Percentiles rank a stretch among this genome's conserved stretches.
phyloP scores from a whole-genome alignment of 257 asterid genomes.

The Solanum chmielewskii region DNA sequence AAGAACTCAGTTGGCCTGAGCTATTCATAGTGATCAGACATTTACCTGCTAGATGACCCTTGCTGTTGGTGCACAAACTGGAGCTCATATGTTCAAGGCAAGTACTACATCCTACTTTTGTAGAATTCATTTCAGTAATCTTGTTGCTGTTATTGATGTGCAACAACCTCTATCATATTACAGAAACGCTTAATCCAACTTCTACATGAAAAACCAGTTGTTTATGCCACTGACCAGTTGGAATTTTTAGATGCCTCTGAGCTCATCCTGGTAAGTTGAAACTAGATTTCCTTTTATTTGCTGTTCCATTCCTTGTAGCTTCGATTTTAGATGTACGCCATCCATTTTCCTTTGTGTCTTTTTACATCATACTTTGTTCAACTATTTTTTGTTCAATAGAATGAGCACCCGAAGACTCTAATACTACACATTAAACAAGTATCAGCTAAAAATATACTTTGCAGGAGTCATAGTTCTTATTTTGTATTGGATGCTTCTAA shows the following conservation, averaged over 20 bases:
- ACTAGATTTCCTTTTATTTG: not conserved
- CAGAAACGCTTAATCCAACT: slow-evolving; percentile 68
- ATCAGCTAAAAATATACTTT: not conserved
- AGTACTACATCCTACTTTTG: not conserved
- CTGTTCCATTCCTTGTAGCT: not conserved
- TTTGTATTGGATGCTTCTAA: not conserved
- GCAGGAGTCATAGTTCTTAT: not conserved
- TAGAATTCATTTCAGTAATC: not conserved
- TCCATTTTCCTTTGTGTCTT: not conserved
- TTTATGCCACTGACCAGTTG: slow-evolving; percentile 70
- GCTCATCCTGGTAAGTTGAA: slow-evolving; percentile 51
- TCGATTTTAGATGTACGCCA: not conserved
- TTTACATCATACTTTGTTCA: not conserved
- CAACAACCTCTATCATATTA: not conserved
- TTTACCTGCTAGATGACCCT: slow-evolving; percentile 68
- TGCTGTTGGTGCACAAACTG: slow-evolving; percentile 75
- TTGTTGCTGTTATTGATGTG: not conserved
- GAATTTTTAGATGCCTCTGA: slow-evolving; percentile 67
- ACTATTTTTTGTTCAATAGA: not conserved
- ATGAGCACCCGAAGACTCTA: not conserved
- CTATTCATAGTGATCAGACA: slow-evolving; percentile 56
- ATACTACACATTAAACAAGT: not conserved
- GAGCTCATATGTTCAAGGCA: slow-evolving; percentile 76
- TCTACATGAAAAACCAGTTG: slow-evolving; percentile 41
- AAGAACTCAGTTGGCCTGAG: slow-evolving; percentile 74